Percentiles rank a stretch among this genome's conserved stretches.
Evolutionary conservation across 2,329 filamentous ascomycete genomes (phyloP).

Genomic region (Aspergillus pseudoterreus): DNA sequence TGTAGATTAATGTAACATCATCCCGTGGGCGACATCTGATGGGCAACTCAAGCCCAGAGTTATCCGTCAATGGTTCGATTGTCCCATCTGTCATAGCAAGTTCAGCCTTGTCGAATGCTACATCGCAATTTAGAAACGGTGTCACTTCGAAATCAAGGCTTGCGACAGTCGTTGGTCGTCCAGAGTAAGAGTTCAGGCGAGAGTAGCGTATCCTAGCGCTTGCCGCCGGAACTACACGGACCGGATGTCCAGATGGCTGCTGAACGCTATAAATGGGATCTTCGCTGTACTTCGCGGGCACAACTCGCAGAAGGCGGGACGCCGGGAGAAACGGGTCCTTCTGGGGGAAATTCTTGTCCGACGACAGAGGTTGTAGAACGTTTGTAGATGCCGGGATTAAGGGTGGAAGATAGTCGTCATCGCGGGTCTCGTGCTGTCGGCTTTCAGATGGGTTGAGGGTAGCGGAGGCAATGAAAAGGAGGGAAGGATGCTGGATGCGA

Average conservation of each 20-base stretch:
- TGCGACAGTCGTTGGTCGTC: slow-evolving; percentile 47
- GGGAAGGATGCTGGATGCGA: slow-evolving; percentile 53
- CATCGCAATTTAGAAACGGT: slow-evolving; percentile 48
- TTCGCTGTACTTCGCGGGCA: slow-evolving; percentile 48
- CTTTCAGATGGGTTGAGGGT: slow-evolving; percentile 43
- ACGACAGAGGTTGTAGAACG: slow-evolving; percentile 53
- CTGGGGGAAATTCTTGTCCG: slow-evolving; percentile 45
- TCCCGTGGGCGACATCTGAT: slow-evolving; percentile 51
- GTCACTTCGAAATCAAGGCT: slow-evolving; percentile 56
- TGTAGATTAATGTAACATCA: slow-evolving; percentile 56
- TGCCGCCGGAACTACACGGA: slow-evolving; percentile 53
- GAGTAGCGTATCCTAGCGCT: slow-evolving; percentile 56
- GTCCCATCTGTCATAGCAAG: slow-evolving; percentile 47
- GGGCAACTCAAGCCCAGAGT: slow-evolving; percentile 32
- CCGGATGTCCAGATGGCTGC: slow-evolving; percentile 50
- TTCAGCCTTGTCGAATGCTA: slow-evolving; percentile 47
- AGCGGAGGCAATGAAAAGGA: slow-evolving; percentile 52
- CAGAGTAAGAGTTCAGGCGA: slow-evolving; percentile 41
- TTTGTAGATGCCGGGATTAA: slow-evolving; percentile 56
- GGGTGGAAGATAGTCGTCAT: slow-evolving; percentile 53
- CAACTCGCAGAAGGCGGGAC: slow-evolving; percentile 54
- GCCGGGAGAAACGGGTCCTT: slow-evolving; percentile 55
- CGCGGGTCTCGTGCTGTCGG: slow-evolving; percentile 31
- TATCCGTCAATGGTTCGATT: slow-evolving; percentile 41
- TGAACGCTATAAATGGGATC: slow-evolving; percentile 52